phyloP scores from a whole-genome alignment of 352 stramenopile species.

The Globisporangium megalacanthum region DNA sequence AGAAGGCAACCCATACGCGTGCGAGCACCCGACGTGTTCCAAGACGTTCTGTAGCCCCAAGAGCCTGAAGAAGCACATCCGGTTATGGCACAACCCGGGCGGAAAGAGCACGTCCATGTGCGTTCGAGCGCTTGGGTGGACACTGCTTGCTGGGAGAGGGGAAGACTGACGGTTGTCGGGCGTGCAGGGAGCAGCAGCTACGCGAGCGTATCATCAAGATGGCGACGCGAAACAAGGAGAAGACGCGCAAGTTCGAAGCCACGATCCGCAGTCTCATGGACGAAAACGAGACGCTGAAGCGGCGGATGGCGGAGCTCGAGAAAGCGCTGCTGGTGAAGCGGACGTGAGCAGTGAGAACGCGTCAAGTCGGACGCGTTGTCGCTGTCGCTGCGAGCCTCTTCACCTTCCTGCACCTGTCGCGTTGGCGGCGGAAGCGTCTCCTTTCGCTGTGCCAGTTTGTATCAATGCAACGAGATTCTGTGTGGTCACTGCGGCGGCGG shows the following conservation, averaged over 20 bases:
- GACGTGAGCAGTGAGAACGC: background rate
- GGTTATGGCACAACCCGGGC: constrained; percentile 74
- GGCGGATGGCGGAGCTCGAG: constrained; percentile 60
- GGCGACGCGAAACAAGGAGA: constrained; percentile 79
- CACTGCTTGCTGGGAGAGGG: no score
- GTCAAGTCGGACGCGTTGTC: background rate
- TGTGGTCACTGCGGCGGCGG: background rate
- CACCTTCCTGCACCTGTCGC: background rate
- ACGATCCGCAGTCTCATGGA: constrained; percentile 77
- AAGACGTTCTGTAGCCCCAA: constrained; percentile 85
- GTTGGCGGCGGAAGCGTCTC: background rate
- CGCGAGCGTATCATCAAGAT: constrained; percentile 85
- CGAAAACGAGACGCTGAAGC: constrained; percentile 67
- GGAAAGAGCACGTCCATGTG: constrained; percentile 80
- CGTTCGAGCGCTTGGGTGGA: constrained; percentile 2
- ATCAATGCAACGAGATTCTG: background rate
- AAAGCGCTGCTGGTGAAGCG: constrained; percentile 12
- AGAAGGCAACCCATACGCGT: constrained; percentile 77
- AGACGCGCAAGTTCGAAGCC: constrained; percentile 72
- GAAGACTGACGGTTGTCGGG: no score
- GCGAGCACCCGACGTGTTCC: constrained; percentile 70
- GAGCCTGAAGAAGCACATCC: constrained; percentile 81
- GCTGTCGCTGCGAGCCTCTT: no score
- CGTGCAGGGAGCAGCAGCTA: constrained; percentile 61
- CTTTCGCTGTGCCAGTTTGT: background rate